Conservation (phyloP, 176 grass and related monocot species). For the Paspalum notatum region DNA sequence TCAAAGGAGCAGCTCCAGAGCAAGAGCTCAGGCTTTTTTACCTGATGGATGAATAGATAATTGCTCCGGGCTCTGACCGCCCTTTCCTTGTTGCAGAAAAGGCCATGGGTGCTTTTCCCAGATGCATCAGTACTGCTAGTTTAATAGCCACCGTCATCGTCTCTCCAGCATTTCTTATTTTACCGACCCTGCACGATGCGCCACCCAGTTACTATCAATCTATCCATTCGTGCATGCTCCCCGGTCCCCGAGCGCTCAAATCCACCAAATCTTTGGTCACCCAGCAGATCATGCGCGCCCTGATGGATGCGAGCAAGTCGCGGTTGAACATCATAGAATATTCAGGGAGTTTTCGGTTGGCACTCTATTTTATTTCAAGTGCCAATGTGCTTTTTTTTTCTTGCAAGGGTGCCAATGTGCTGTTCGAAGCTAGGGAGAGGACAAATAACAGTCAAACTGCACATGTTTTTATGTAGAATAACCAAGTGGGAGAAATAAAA, state of each 20-base stretch:
- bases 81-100: constrained; percentile 41
- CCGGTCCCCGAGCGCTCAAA: constrained; percentile 19
- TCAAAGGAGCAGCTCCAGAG: constrained; percentile 12
- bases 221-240: background rate
- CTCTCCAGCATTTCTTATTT: constrained; percentile 10
- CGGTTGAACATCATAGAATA: constrained; percentile 6
- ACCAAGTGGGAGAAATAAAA: background rate
- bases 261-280: constrained; percentile 43
- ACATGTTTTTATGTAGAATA: background rate
- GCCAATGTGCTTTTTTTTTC: constrained; percentile 1
- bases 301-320: constrained; percentile 18
- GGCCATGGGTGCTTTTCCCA: constrained; percentile 31
- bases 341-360: background rate
- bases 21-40: constrained; percentile 23
- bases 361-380: background rate
- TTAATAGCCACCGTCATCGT: background rate
- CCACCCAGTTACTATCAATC: background rate
- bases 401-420: constrained; percentile 6
- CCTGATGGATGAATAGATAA: constrained; percentile 14
- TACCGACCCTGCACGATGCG: constrained; percentile 24
- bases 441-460: background rate
- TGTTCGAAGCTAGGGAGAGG: background rate
- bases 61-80: constrained; percentile 24
- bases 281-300: constrained; percentile 23
- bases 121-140: background rate